Evolutionary conservation across 805 yeast species (phyloP), one percentile per base, ranked within the genome.

Genomic region (Pichia cephalocereana): DNA sequence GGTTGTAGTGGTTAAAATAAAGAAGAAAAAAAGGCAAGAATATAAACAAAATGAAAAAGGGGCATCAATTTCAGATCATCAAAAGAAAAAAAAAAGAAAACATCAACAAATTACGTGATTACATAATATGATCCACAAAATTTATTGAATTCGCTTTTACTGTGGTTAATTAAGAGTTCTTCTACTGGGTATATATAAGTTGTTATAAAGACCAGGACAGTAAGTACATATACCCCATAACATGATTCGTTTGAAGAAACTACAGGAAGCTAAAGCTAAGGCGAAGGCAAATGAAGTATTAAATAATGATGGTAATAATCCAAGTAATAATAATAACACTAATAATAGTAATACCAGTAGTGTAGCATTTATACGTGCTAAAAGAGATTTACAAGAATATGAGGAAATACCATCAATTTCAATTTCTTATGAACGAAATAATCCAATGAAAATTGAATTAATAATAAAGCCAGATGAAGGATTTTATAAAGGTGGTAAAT

Each of bases 361-460:
- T n/a, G 62, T 90, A 8, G 90, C 95, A 1, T 87, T 82, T 58
- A 71, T 86, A 26, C 71, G 96, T 44, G 77, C 83, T 18, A 90
- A 86, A 57, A 83, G 82, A 59, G 87, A 88, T 62, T 64, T 87
- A 43, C 77, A 83, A 9, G 95, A 84, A 59, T 47, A 80, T 79
- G 48, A 82, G 76, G 67, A 66, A 65, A 57, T 68, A 77, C 41
- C 68, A 55, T 36, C 76, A 74, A 52, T 58, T 11, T 17, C 19
- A 5, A 40, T 58, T 11, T 19, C 28, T 52, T 77, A 80, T 14
- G 71, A 79, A 53, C 70, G 79, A 14, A 64, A 68, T 26, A 79
- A 82, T 59, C 71, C 83, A 44, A 77, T 85, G 77, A 70, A 76
- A 49, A 82, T 88, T 57, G 68, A 70, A 41, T 71, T 88, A 15